Evolutionary conservation across 306 rosid genomes (phyloP).

Genomic region (Begonia loranthoides): DNA sequence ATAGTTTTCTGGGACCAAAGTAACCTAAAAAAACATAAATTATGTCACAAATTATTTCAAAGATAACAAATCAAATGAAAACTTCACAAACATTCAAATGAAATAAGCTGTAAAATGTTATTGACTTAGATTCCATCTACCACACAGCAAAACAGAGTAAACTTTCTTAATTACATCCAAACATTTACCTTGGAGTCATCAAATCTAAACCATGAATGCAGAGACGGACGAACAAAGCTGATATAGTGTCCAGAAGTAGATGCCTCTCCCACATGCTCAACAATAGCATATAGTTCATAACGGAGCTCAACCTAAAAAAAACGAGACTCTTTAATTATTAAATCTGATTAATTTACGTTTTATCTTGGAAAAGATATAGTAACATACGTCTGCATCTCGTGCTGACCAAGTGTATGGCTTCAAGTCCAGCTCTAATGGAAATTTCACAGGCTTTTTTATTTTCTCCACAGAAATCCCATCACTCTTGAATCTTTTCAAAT

Average conservation of each 20-base stretch:
- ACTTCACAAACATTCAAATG: neutral
- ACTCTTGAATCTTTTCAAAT: slow-evolving; percentile 73
- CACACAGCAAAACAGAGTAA: neutral
- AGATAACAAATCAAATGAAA: neutral
- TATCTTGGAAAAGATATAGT: too few species aligned
- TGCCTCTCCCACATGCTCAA: slow-evolving; percentile 63
- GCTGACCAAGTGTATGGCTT: slow-evolving; percentile 31
- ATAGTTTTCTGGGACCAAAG: slow-evolving; percentile 29
- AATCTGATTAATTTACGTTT: too few species aligned
- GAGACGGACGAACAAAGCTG: slow-evolving; percentile 64
- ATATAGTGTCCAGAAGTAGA: slow-evolving; percentile 75
- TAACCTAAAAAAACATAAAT: slow-evolving; percentile 37
- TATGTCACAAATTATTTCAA: neutral
- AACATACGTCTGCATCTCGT: neutral
- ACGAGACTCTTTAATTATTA: neutral
- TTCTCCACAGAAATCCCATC: slow-evolving; percentile 48
- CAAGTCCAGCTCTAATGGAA: slow-evolving; percentile 74
- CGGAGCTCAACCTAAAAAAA: slow-evolving; percentile 38
- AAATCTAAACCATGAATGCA: slow-evolving; percentile 61
- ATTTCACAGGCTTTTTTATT: slow-evolving; percentile 63
- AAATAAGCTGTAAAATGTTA: neutral
- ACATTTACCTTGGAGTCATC: slow-evolving; percentile 65
- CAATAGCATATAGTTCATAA: slow-evolving; percentile 73
- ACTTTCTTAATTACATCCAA: neutral
- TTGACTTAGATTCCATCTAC: neutral